These are phyloP conservation scores for Lasiodiplodia theobromae DNA, from an alignment of 2,329 filamentous ascomycete species.

Conservation along the genomic window DNA sequence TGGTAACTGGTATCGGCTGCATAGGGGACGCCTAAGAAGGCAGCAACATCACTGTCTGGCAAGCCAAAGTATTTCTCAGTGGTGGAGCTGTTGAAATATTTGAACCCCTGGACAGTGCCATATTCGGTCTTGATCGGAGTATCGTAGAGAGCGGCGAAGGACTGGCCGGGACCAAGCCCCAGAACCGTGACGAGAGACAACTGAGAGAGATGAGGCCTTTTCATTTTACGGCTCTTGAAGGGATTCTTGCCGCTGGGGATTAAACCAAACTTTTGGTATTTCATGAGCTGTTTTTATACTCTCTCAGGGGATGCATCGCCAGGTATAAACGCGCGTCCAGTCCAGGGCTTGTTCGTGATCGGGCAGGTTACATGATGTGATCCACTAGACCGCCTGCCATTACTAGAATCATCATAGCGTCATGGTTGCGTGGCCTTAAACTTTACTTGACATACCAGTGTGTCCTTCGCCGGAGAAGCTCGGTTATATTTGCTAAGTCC, in stretches of 20 bases:
- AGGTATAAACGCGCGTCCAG: background rate
- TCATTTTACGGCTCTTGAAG: background rate
- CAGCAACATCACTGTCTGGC: background rate
- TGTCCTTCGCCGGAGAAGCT: background rate
- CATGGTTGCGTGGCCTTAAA: background rate
- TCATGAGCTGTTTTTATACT: background rate
- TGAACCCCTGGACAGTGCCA: slow-evolving; percentile 19
- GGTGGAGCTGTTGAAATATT: slow-evolving; percentile 7
- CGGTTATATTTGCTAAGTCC: background rate
- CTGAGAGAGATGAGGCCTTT: background rate
- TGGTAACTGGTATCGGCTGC: slow-evolving; percentile 1
- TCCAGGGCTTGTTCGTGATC: background rate
- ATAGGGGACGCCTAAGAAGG: slow-evolving; percentile 10
- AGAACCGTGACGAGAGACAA: background rate
- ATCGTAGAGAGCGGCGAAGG: slow-evolving; percentile 27
- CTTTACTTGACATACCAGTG: background rate
- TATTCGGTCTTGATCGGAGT: slow-evolving; percentile 28
- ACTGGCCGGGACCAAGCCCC: background rate
- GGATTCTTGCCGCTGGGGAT: background rate
- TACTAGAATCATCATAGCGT: background rate
- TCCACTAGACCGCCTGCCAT: background rate
- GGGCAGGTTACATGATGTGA: background rate
- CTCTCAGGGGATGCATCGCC: background rate
- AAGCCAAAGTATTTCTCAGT: background rate
- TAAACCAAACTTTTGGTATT: too few species aligned